Conservation (phyloP, 2,329 filamentous ascomycete species). For the Aspergillus ochraceus region DNA sequence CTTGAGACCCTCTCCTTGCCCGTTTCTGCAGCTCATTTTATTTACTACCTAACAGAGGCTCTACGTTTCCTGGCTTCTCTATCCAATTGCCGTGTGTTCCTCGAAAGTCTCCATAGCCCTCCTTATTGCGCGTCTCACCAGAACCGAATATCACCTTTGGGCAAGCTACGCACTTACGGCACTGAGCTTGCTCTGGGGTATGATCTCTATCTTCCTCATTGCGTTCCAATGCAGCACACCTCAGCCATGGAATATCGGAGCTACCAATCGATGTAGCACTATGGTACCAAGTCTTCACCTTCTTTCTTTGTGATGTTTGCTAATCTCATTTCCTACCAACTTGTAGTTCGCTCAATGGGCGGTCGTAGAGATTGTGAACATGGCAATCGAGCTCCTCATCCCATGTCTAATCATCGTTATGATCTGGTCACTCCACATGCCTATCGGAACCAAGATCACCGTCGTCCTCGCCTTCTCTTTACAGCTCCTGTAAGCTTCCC, state of each 20-base stretch:
- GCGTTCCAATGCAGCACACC: neutral
- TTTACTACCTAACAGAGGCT: neutral
- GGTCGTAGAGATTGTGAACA: neutral
- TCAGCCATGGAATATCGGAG: neutral
- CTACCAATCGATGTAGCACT: neutral
- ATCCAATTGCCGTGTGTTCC: neutral
- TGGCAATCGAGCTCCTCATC: neutral
- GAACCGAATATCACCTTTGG: neutral
- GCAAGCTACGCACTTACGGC: neutral
- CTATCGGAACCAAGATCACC: neutral
- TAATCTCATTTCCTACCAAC: neutral
- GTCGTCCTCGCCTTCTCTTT: neutral
- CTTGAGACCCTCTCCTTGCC: neutral
- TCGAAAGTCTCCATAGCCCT: neutral
- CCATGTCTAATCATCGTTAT: neutral
- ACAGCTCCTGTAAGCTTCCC: neutral
- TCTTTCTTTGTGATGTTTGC: neutral
- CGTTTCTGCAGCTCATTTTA: neutral
- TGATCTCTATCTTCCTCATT: neutral
- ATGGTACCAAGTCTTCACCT: neutral
- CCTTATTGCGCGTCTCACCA: neutral
- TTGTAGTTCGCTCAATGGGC: neutral
- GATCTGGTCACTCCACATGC: neutral
- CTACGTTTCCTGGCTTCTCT: conserved; percentile 1
- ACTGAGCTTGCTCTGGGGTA: neutral